These are phyloP conservation scores for Pyrenophora tritici-repentis DNA, from an alignment of 2,329 filamentous ascomycete species.

Conservation along the genomic window DNA sequence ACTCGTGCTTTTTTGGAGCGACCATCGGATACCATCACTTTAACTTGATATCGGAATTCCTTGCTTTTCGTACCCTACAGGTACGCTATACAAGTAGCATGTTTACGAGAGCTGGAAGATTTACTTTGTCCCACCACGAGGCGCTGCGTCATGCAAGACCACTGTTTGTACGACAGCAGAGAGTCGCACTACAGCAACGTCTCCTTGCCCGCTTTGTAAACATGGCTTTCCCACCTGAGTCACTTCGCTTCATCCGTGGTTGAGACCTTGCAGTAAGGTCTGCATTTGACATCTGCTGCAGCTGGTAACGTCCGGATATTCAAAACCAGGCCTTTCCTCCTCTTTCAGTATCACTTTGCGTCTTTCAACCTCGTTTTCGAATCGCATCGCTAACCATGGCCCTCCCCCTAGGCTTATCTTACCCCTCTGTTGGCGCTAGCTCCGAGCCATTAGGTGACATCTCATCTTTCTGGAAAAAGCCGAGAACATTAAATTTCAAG, in stretches of 20 bases:
- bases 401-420: constrained; percentile 47
- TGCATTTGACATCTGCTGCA: constrained; percentile 37
- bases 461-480: constrained; percentile 41
- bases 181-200: constrained; percentile 44
- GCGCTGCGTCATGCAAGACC: constrained; percentile 35
- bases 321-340: constrained; percentile 38
- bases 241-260: constrained; percentile 30
- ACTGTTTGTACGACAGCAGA: constrained; percentile 36
- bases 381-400: constrained; percentile 45
- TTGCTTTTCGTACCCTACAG: too few species aligned
- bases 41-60: constrained; percentile 2
- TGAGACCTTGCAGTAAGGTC: constrained; percentile 40
- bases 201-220: constrained; percentile 36
- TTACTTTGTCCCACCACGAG: constrained; percentile 26
- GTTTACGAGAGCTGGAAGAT: constrained; percentile 16
- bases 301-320: constrained; percentile 34
- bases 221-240: constrained; percentile 34
- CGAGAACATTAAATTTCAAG: constrained; percentile 37
- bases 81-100: background rate
- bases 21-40: constrained; percentile 12
- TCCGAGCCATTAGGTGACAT: constrained; percentile 41
- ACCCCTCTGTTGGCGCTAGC: constrained; percentile 43
- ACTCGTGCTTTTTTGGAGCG: constrained; percentile 18
- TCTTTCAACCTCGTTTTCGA: constrained; percentile 26
- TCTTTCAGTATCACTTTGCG: constrained; percentile 30